Evolutionary conservation across 495 filamentous ascomycete species (phyloP).

Genomic region (Aspergillus cristatus): DNA sequence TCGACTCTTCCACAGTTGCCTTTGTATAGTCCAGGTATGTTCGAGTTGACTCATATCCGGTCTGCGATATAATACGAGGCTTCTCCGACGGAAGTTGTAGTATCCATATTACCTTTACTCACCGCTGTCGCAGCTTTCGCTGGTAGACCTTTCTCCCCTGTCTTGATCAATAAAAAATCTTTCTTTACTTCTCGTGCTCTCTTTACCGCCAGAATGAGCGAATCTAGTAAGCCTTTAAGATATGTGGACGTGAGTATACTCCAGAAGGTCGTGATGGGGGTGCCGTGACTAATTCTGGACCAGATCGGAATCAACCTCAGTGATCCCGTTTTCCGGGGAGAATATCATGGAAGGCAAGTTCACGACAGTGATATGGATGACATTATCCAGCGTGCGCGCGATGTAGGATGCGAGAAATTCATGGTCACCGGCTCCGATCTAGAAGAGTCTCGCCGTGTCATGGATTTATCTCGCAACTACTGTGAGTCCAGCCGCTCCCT

Average conservation of each 20-base stretch:
- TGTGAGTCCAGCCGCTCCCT: constrained; percentile 39
- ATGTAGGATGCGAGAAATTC: constrained; percentile 75
- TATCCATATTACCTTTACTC: not conserved
- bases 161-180: constrained; percentile 3
- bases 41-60: not conserved
- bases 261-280: not conserved
- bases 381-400: constrained; percentile 64
- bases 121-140: constrained; percentile 3
- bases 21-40: constrained; percentile 7
- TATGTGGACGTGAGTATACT: constrained; percentile 35
- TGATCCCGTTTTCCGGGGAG: constrained; percentile 75
- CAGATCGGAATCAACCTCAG: constrained; percentile 89
- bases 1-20: too few species aligned
- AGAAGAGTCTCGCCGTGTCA: constrained; percentile 61
- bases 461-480: constrained; percentile 62
- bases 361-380: constrained; percentile 72
- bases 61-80: too few species aligned
- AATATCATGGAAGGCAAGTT: constrained; percentile 70
- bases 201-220: constrained; percentile 20
- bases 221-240: constrained; percentile 24
- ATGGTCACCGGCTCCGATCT: constrained; percentile 93
- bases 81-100: too few species aligned
- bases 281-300: constrained; percentile 4
- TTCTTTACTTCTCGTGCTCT: constrained; percentile 2
- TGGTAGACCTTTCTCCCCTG: constrained; percentile 3